A percentile compares a stretch with the other conserved stretches of the same genome.
phyloP scores from a whole-genome alignment of 176 grass and related monocot species.

The Olyra latifolia region DNA sequence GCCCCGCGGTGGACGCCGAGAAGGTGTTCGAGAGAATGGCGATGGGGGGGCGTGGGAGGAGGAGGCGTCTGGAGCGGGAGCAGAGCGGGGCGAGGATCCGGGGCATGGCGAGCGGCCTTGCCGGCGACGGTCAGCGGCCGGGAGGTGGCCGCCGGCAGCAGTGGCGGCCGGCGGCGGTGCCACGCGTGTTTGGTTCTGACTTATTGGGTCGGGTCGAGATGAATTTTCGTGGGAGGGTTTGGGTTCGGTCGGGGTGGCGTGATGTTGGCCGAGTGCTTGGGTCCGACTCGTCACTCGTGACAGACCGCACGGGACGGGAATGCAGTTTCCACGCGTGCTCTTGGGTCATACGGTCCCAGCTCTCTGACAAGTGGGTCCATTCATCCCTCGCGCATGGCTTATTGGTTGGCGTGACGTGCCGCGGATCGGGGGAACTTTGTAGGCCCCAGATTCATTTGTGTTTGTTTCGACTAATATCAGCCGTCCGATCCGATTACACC shows the following conservation, averaged over 20 bases:
- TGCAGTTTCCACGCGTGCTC: background rate
- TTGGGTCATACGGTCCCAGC: too few relatives aligned
- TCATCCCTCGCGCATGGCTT: too few relatives aligned
- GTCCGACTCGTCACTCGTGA: background rate
- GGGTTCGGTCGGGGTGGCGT: background rate
- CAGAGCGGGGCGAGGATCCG: constrained; percentile 24
- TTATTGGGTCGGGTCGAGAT: background rate
- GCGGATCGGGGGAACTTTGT: too few relatives aligned
- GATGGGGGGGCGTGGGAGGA: constrained; percentile 29
- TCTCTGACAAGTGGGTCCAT: too few relatives aligned
- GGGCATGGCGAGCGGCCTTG: constrained; percentile 20
- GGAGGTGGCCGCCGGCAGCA: constrained; percentile 48
- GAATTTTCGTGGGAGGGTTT: background rate
- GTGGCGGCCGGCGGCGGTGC: constrained; percentile 47
- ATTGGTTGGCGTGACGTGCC: too few relatives aligned
- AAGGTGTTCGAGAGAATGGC: constrained; percentile 54
- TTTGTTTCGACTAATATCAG: too few relatives aligned
- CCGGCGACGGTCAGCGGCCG: background rate
- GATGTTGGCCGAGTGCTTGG: constrained; percentile 20
- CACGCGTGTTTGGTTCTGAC: background rate
- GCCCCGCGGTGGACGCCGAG: constrained; percentile 27
- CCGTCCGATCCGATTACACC: too few relatives aligned
- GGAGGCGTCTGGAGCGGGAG: constrained; percentile 9
- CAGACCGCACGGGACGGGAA: background rate
- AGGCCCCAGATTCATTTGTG: too few relatives aligned